Percentiles rank a stretch among this genome's conserved stretches.
Evolutionary conservation across 352 stramenopile species (phyloP).

Genomic region (Pythium phragmitis): DNA sequence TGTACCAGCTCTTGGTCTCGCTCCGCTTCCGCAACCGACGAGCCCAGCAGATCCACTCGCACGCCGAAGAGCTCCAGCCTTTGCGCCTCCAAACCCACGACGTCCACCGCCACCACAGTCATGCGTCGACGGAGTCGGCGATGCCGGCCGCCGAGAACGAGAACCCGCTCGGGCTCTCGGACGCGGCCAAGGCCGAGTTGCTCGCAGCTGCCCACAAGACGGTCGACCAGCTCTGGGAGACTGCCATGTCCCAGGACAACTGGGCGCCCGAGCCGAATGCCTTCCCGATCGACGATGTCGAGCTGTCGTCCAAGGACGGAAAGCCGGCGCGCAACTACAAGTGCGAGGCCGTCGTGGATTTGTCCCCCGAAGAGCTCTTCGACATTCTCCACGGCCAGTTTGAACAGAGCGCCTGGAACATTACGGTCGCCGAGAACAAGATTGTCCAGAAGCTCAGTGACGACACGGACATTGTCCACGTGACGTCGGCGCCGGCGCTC

Average conservation of each 20-base stretch:
- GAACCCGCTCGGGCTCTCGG: slow-evolving; percentile 17
- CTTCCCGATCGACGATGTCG: slow-evolving; percentile 49
- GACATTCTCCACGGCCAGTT: slow-evolving; percentile 77
- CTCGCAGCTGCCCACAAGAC: slow-evolving; percentile 43
- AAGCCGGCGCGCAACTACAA: slow-evolving; percentile 79
- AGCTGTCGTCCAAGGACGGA: slow-evolving; percentile 64
- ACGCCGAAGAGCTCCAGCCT: slow-evolving; percentile 25
- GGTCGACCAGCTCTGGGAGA: slow-evolving; percentile 53
- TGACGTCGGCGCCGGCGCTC: slow-evolving; percentile 65
- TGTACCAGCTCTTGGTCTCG: slow-evolving; percentile 49
- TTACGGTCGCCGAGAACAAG: slow-evolving; percentile 77
- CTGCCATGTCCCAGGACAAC: slow-evolving; percentile 47
- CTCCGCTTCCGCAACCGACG: slow-evolving; percentile 33
- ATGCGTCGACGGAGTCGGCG: neutral
- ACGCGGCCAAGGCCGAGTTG: slow-evolving; percentile 37
- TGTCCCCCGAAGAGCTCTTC: slow-evolving; percentile 77
- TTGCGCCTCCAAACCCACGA: slow-evolving; percentile 7
- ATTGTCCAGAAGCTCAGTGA: slow-evolving; percentile 67
- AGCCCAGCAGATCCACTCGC: slow-evolving; percentile 11
- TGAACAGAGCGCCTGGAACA: slow-evolving; percentile 77
- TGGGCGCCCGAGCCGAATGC: slow-evolving; percentile 66
- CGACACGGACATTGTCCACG: slow-evolving; percentile 67
- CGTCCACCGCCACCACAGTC: neutral
- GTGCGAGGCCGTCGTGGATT: slow-evolving; percentile 61
- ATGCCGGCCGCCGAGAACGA: neutral